Conservation (phyloP, 768 basidiomycete species). For the Nidula microcarpa region DNA sequence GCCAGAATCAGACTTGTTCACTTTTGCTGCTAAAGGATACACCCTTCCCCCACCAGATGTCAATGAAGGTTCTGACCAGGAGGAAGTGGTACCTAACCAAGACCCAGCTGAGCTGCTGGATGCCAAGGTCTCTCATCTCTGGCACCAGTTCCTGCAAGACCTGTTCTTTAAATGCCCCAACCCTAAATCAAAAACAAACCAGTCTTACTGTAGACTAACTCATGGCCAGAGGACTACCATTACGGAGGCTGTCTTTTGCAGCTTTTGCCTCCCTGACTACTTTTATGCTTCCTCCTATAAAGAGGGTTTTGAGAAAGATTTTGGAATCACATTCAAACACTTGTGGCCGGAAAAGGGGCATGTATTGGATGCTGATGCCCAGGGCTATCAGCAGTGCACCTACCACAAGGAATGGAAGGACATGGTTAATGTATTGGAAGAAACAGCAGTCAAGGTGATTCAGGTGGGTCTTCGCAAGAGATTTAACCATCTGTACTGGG, state of each 20-base stretch:
- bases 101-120: constrained; percentile 6
- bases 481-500: constrained; percentile 13
- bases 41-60: constrained; percentile 1
- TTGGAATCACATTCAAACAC: constrained; percentile 9
- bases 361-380: neutral
- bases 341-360: constrained; percentile 7
- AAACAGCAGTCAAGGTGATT: neutral
- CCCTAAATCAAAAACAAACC: constrained; percentile 13
- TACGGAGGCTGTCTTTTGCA: constrained; percentile 10
- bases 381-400: constrained; percentile 8
- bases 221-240: constrained; percentile 1
- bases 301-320: constrained; percentile 4
- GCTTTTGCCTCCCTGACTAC: constrained; percentile 8
- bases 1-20: too few species aligned
- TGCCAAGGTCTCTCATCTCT: constrained; percentile 7
- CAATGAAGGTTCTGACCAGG: constrained; percentile 8
- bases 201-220: constrained; percentile 12
- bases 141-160: constrained; percentile 19
- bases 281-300: constrained; percentile 12
- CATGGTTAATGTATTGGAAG: neutral
- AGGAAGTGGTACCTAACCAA: neutral
- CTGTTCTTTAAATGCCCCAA: too few species aligned
- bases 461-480: constrained; percentile 2
- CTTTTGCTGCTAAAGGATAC: constrained; percentile 1
- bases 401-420: constrained; percentile 10